A percentile compares a stretch with the other conserved stretches of the same genome.
Conservation (phyloP, 345 rosid genomes). For the Eucalyptus tenuipes region DNA sequence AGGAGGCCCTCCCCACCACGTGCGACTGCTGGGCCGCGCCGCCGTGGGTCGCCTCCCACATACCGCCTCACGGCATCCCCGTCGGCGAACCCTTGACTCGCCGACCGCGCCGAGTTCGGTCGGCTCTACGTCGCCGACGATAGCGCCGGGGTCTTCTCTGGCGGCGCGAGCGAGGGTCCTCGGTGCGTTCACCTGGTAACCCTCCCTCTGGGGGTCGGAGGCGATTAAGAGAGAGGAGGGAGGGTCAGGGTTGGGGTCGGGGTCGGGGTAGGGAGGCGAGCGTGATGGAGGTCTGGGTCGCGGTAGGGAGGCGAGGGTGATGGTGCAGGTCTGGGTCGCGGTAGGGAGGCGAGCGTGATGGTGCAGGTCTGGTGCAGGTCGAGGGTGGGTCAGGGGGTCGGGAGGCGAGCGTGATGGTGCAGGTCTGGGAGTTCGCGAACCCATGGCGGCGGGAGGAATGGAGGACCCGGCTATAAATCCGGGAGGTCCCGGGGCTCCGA, state of each 20-base stretch:
- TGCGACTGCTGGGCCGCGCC: neutral
- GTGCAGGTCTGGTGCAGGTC: too few species aligned
- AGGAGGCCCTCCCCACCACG: neutral
- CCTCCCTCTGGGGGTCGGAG: neutral
- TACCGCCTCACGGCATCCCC: neutral
- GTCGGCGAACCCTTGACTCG: neutral
- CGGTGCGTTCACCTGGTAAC: accelerated
- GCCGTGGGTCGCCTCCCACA: neutral
- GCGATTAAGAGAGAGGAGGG: accelerated
- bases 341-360: too few species aligned
- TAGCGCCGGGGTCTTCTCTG: neutral
- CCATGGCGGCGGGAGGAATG: constrained; percentile 38
- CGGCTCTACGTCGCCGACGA: accelerated
- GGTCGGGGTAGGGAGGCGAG: too few species aligned
- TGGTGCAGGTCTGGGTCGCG: too few species aligned
- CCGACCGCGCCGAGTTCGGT: neutral
- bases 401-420: too few species aligned
- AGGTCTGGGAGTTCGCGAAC: too few species aligned
- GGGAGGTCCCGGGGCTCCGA: too few species aligned
- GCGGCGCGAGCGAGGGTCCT: neutral
- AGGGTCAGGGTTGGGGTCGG: too few species aligned
- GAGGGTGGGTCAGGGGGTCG: too few species aligned
- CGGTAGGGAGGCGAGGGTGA: too few species aligned
- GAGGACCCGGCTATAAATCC: too few species aligned
- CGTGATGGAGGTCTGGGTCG: too few species aligned